Percentiles rank a stretch among this genome's conserved stretches.
Conservation (phyloP, 1,284 basidiomycete genomes). For the Cryptococcus wingfieldii region DNA sequence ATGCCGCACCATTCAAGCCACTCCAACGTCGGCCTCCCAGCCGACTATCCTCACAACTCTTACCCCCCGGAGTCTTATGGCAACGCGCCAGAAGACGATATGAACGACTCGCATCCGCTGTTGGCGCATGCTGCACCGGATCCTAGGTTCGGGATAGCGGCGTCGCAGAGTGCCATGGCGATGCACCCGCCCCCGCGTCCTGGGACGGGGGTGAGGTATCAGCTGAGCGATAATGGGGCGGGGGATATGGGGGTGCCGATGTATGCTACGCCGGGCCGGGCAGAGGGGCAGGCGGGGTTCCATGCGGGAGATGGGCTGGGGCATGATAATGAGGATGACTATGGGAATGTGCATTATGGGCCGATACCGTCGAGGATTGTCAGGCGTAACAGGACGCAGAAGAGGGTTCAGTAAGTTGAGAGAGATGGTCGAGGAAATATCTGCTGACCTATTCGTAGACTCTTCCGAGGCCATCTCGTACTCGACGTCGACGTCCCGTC, state of each 20-base stretch:
- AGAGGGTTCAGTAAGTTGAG: conserved; percentile 67
- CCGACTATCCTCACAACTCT: conserved; percentile 2
- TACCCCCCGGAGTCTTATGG: conserved; percentile 16
- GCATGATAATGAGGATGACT: conserved; percentile 32
- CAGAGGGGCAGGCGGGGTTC: conserved; percentile 7
- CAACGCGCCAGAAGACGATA: conserved; percentile 25
- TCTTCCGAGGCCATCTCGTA: conserved; percentile 89
- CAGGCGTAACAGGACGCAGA: conserved; percentile 82
- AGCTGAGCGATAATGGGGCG: conserved; percentile 21
- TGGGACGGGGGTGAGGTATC: conserved; percentile 15
- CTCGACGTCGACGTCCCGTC: conserved; percentile 80
- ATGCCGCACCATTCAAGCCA: conserved; percentile 24
- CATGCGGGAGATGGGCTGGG: conserved; percentile 9
- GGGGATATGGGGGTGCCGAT: conserved; percentile 24
- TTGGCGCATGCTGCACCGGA: conserved; percentile 31
- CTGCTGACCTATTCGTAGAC: conserved; percentile 43
- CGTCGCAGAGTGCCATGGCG: conserved; percentile 12
- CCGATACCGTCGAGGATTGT: conserved; percentile 80
- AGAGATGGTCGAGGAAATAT: no score
- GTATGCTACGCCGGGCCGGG: conserved; percentile 12
- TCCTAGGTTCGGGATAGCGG: conserved; percentile 26
- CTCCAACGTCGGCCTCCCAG: conserved; percentile 2
- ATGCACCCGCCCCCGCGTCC: conserved; percentile 3
- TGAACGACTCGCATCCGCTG: conserved; percentile 39
- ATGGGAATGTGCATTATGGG: conserved; percentile 60